Conservation (phyloP, 176 grass and related monocot species). For the Alopecurus myosuroides region DNA sequence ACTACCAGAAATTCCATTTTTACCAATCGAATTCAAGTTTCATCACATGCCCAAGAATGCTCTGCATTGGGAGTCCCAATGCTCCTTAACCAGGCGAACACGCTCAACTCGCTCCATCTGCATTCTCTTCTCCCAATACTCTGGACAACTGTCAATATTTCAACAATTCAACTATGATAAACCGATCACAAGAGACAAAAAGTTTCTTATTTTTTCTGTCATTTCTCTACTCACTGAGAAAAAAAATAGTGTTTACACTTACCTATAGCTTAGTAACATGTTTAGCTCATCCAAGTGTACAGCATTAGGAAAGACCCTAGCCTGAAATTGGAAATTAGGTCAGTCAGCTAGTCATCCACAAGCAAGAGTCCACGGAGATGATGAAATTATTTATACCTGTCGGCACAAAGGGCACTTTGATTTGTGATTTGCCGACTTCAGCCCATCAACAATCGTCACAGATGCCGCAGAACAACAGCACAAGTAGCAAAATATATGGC, state of each 20-base stretch:
- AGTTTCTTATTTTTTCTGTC: background rate
- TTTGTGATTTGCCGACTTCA: conserved; percentile 48
- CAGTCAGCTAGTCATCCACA: background rate
- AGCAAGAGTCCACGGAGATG: background rate
- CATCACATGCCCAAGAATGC: conserved; percentile 61
- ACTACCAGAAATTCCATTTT: background rate
- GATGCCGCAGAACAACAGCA: conserved; percentile 81
- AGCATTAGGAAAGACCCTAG: conserved; percentile 52
- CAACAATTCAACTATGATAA: background rate
- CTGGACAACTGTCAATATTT: conserved; percentile 57
- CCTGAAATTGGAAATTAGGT: conserved; percentile 32
- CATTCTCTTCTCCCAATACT: conserved; percentile 59
- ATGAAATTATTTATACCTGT: conserved; percentile 33
- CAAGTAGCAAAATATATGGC: conserved; percentile 87
- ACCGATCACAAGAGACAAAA: background rate
- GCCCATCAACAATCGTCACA: conserved; percentile 63
- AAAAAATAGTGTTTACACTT: background rate
- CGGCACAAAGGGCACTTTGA: conserved; percentile 80
- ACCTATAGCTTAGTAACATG: conserved; percentile 69
- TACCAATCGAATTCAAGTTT: background rate
- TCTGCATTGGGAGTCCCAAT: conserved; percentile 60
- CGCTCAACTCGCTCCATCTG: conserved; percentile 58
- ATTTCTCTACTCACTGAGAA: background rate
- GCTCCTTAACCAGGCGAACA: conserved; percentile 66
- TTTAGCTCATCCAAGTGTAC: conserved; percentile 75